These are phyloP conservation scores for Stenocarpella maydis DNA, from an alignment of 2,329 filamentous ascomycete species.

Conservation along the genomic window DNA sequence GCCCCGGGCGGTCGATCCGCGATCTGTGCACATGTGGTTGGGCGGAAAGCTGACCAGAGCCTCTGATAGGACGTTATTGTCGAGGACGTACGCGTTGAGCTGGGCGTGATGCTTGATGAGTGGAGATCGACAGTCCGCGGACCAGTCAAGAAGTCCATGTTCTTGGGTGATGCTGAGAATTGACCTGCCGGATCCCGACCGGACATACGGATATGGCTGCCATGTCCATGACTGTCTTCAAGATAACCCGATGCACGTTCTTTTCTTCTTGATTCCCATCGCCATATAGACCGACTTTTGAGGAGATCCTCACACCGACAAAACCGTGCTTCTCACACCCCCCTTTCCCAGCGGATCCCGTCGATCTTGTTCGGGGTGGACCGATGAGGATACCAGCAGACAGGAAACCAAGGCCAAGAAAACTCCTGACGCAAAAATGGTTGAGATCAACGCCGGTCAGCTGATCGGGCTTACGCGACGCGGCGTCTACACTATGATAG, in stretches of 20 bases:
- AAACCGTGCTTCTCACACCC: conserved; percentile 5
- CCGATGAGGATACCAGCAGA: not conserved
- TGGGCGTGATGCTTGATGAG: conserved; percentile 28
- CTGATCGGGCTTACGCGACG: conserved; percentile 14
- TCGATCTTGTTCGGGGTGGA: conserved; percentile 18
- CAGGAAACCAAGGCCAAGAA: not conserved
- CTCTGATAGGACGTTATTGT: conserved; percentile 13
- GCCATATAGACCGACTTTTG: conserved; percentile 13
- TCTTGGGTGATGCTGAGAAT: conserved; percentile 9
- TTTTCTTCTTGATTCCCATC: not conserved
- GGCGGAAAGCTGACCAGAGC: not conserved
- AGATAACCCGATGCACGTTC: conserved; percentile 13
- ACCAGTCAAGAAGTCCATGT: conserved; percentile 25
- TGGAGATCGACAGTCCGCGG: conserved; percentile 24
- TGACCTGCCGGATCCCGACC: not conserved
- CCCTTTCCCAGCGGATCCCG: conserved; percentile 7
- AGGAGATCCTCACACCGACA: conserved; percentile 9
- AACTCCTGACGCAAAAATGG: not conserved
- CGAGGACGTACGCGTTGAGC: conserved; percentile 22
- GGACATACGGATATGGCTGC: conserved; percentile 16
- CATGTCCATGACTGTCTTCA: not conserved
- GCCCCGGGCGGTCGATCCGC: not conserved
- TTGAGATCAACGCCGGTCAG: conserved; percentile 11
- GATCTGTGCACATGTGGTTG: not conserved
- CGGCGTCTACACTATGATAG: not conserved